Base-by-base conservation (phyloP, 306 rosid species). In the Ochetophila trinervis region DNA sequence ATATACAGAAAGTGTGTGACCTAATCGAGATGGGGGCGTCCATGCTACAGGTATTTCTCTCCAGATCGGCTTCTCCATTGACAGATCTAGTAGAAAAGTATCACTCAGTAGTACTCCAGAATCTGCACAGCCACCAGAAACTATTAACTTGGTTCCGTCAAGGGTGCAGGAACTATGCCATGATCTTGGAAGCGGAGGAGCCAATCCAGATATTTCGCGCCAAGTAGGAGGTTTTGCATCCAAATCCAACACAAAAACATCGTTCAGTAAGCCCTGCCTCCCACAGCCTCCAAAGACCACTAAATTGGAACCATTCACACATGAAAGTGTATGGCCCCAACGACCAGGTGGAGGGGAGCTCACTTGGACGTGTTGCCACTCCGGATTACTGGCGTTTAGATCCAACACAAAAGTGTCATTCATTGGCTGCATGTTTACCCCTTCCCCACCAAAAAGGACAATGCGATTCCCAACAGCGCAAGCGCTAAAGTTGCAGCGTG, bases 241-340 rank as follows among this genome's bases (percentile, higher is more conserved):
- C 80, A 94, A 79, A 80, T 90, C 96, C 78, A 94, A 71, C 68
- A 94, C 84, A 76, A 94, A 94, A 37, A 94, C 99, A 74, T 94
- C 99, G 83, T 94, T 94, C 61, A 94, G 99, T 83, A 94, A 80
- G 48, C 99, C 99, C 70, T 94, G 96, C 65, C 65, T 90, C 65
- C 99, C 99, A 80, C 99, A 94, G 65, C 99, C 99, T 76, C 99
- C 99, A 78, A 94, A 94, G 53, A 94, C 96, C 80, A 94, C 99
- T 72, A 94, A 83, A 68, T 75, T 84, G 53, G 99, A 94, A 56
- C 97, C 99, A 77, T 93, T 90, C 52, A 94, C 90, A 78, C 99
- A 94, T 57, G 99, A 84, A 73, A 94, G 90, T 58, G 99, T 94
- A 73, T 94, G 99, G 57, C 97, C 97, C 97, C 99, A 94, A 24